Evolutionary conservation across 192 early-diverging fungal species (phyloP), one percentile per base, ranked within the genome.

Genomic region (Coemansia sp.): DNA sequence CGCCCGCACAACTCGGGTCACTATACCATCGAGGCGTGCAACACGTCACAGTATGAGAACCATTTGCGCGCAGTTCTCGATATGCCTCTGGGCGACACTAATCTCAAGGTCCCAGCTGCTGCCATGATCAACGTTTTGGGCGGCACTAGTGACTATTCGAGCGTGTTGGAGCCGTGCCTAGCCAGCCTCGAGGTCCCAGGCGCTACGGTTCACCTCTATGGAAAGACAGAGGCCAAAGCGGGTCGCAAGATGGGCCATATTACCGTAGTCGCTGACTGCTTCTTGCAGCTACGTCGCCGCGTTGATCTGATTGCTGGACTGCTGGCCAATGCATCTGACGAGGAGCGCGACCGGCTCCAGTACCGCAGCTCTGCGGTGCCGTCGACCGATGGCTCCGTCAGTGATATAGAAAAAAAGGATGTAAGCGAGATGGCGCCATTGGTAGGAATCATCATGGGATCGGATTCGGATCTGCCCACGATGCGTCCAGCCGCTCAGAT

Each of bases 1-100:
- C 91, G 98, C 8, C 96, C 98, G 25, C 98, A 99, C 85, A 99
- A 99, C 84, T 97, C 95, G 62, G 98, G 98, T 73, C 98, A 99
- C 76, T 98, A 98, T 75, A 98, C 98, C 9, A 97, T 94, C 69
- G 98, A 99, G 70, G 95, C 96, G 1, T 98, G 95, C 75, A 83
- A 93, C 71, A 99, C 98, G 11, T 97, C 95, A 34, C 98, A 99
- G 82, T 99, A 92, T 74, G 98, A 99, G 72, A 93, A 94, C 82
- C 92, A 94, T 61, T 75, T 99, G 64, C 92, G 96, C 29, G 93
- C 93, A 31, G 93, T 99, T 38, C 85, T 95, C 6, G 94, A 93
- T 58, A 80, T 95, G 63, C 95, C 98, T 8, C 86, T 99, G 10
- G 96, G 96, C 50, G 88, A 86, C 34, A 90, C 94, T 3, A 84